A percentile compares a stretch with the other conserved stretches of the same genome.
Evolutionary conservation across 352 stramenopile genomes (phyloP).

Genomic region (Paralagenidium karlingii): DNA sequence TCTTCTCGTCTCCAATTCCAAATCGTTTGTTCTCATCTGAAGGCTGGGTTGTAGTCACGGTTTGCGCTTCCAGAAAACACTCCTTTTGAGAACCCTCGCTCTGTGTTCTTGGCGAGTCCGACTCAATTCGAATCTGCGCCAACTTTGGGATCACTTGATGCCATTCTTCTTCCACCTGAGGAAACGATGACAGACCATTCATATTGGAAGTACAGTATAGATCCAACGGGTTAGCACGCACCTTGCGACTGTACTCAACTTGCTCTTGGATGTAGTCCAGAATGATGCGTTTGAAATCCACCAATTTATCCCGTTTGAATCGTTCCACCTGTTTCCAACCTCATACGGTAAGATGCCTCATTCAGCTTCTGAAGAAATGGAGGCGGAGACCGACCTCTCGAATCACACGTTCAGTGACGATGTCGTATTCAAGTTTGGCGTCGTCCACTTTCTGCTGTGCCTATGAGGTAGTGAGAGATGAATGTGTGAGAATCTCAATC

Average conservation of each 20-base stretch:
- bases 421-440: conserved; percentile 88
- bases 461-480: conserved; percentile 6
- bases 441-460: conserved; percentile 80
- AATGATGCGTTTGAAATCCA: conserved; percentile 93
- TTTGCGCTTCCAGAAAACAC: no score
- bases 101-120: conserved; percentile 18
- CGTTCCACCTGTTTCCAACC: conserved; percentile 67
- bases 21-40: no score
- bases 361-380: background rate
- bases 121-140: conserved; percentile 56
- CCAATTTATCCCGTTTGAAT: conserved; percentile 92
- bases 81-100: no score
- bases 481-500: background rate
- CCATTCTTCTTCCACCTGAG: conserved; percentile 65
- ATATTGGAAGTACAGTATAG: background rate
- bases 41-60: no score
- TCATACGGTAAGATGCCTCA: background rate
- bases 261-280: conserved; percentile 96
- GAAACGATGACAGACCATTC: background rate
- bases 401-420: conserved; percentile 89
- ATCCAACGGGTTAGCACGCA: conserved; percentile 5
- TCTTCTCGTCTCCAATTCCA: no score
- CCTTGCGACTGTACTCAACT: conserved; percentile 94
- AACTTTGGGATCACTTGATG: conserved; percentile 63
- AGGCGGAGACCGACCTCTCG: conserved; percentile 40